Conservation (phyloP, 192 early-diverging fungal species). For the Coemansia sp. region DNA sequence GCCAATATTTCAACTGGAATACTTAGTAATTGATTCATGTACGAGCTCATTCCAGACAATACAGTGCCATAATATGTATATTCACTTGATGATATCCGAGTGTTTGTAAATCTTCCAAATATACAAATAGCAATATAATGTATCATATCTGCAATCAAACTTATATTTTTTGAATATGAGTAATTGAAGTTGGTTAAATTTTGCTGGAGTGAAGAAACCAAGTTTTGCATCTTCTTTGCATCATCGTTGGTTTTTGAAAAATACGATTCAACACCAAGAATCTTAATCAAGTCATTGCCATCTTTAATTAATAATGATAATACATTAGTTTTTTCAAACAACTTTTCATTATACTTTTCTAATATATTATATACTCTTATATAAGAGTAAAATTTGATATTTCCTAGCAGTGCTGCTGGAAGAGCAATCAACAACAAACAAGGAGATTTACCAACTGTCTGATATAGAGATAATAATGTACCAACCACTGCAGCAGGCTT, state of each 20-base stretch:
- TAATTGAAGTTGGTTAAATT: too few relatives aligned
- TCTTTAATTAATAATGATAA: not conserved
- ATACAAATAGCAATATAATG: not conserved
- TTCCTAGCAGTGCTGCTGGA: not conserved
- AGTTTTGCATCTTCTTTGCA: too few relatives aligned
- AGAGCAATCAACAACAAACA: not conserved
- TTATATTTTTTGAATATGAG: not conserved
- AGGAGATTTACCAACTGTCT: not conserved
- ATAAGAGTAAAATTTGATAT: not conserved
- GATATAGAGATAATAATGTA: not conserved
- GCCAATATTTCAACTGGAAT: not conserved
- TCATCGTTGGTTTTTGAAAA: not conserved
- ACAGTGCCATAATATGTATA: not conserved
- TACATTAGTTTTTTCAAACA: too few relatives aligned
- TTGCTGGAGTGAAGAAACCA: too few relatives aligned
- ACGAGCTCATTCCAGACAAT: not conserved
- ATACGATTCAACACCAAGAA: not conserved
- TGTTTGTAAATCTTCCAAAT: not conserved
- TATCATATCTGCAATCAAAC: not conserved
- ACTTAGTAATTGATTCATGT: not conserved
- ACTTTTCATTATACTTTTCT: not conserved
- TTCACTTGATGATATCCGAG: not conserved
- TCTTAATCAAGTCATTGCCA: not conserved
- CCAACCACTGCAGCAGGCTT: not conserved
- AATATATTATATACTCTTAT: not conserved